These are phyloP conservation scores for Hirschfeldia incana DNA, from an alignment of 345 rosid species.

Conservation along the genomic window DNA sequence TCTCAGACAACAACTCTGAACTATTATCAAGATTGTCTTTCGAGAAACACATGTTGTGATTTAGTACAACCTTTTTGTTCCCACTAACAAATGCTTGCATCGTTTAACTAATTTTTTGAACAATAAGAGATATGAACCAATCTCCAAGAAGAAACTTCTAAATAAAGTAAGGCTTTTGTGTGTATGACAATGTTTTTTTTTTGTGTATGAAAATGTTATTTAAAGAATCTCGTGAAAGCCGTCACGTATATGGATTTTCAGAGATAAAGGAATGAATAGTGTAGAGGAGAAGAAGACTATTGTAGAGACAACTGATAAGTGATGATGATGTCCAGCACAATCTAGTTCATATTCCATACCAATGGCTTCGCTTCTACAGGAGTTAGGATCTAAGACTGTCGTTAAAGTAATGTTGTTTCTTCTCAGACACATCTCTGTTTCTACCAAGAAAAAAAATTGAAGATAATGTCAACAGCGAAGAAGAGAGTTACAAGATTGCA, in stretches of 20 bases:
- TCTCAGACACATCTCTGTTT: slow-evolving; percentile 56
- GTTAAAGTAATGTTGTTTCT: slow-evolving; percentile 39
- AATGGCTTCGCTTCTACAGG: slow-evolving; percentile 39
- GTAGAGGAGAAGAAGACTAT: slow-evolving; percentile 64
- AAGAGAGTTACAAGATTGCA: slow-evolving; percentile 1
- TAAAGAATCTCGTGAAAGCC: slow-evolving; percentile 74
- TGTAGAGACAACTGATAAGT: slow-evolving; percentile 50
- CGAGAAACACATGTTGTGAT: slow-evolving; percentile 41
- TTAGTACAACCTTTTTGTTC: slow-evolving; percentile 44
- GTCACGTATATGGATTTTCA: slow-evolving; percentile 81
- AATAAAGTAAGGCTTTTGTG: slow-evolving; percentile 32
- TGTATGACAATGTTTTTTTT: not conserved
- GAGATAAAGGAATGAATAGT: slow-evolving; percentile 73
- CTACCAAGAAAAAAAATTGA: slow-evolving; percentile 34
- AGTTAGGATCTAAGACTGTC: slow-evolving; percentile 27
- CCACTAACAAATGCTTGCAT: slow-evolving; percentile 56
- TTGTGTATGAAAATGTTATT: slow-evolving; percentile 24
- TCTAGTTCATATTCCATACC: slow-evolving; percentile 85
- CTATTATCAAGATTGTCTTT: slow-evolving; percentile 42
- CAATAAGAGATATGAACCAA: not conserved
- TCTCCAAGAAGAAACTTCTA: not conserved
- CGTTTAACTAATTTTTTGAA: not conserved
- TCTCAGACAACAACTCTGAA: slow-evolving; percentile 37
- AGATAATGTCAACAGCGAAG: not conserved
- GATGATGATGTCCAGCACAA: slow-evolving; percentile 49